A percentile compares a stretch with the other conserved stretches of the same genome.
These are phyloP conservation scores for Fistulinella prunicolor DNA, from an alignment of 768 basidiomycete genomes.

Conservation along the genomic window DNA sequence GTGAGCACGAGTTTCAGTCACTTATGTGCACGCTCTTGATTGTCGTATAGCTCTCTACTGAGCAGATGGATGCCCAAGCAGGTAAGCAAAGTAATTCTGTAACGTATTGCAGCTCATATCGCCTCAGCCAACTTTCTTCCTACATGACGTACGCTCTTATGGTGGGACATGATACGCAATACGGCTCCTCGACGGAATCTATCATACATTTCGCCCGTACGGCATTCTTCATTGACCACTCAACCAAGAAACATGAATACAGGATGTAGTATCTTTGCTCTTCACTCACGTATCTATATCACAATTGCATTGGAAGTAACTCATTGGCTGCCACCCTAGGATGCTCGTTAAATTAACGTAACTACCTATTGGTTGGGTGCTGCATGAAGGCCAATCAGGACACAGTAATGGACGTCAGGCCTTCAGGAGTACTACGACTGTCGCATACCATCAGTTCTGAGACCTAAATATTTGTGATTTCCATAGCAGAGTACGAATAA, in stretches of 20 bases:
- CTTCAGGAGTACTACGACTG: no score
- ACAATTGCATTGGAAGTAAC: conserved; percentile 24
- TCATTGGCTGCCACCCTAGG: conserved; percentile 10
- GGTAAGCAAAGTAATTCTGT: conserved; percentile 41
- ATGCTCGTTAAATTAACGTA: conserved; percentile 31
- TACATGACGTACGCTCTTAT: conserved; percentile 37
- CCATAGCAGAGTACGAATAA: conserved; percentile 8
- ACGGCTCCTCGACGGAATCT: neutral
- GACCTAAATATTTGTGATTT: conserved; percentile 12
- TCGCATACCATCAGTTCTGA: conserved; percentile 1
- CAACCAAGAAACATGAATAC: conserved; percentile 17
- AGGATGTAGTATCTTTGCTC: conserved; percentile 27
- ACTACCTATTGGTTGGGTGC: conserved; percentile 17
- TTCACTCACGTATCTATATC: conserved; percentile 32
- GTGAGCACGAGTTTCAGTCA: conserved; percentile 33
- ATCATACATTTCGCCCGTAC: conserved; percentile 12
- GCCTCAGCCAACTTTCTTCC: conserved; percentile 58
- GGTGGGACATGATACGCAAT: conserved; percentile 2
- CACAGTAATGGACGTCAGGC: neutral
- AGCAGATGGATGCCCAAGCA: conserved; percentile 58
- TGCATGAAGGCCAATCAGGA: neutral
- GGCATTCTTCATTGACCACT: conserved; percentile 6
- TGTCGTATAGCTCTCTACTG: conserved; percentile 34
- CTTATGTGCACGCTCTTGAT: conserved; percentile 2
- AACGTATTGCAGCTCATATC: conserved; percentile 5